These are phyloP conservation scores for Simplicillium sp. DNA, from an alignment of 2,329 filamentous ascomycete genomes.

Conservation along the genomic window DNA sequence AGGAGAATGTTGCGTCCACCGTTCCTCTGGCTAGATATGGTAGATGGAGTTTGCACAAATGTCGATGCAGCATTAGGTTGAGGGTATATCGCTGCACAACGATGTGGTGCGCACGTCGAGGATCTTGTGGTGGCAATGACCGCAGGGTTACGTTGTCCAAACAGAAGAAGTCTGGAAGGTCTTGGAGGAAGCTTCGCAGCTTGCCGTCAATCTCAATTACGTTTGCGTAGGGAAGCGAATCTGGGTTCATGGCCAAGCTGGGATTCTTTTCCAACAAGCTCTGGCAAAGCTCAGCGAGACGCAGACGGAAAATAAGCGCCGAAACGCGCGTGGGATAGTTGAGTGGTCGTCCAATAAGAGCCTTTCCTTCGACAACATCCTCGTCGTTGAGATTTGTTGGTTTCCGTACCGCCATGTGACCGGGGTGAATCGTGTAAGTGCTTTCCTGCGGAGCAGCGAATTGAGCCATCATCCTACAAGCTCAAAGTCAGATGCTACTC, in stretches of 20 bases:
- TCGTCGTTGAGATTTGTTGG: slow-evolving; percentile 28
- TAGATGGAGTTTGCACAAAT: slow-evolving; percentile 24
- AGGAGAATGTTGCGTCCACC: slow-evolving; percentile 20
- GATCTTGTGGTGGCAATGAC: slow-evolving; percentile 13
- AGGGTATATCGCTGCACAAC: slow-evolving; percentile 22
- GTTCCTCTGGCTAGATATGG: slow-evolving; percentile 23
- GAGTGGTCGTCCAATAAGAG: slow-evolving; percentile 18
- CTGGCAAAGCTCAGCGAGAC: slow-evolving; percentile 25
- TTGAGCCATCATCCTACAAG: slow-evolving; percentile 23
- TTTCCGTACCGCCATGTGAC: slow-evolving; percentile 26
- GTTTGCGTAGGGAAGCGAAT: slow-evolving; percentile 19
- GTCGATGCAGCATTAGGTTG: slow-evolving; percentile 20
- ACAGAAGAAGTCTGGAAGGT: slow-evolving; percentile 19
- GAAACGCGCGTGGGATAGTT: slow-evolving; percentile 24
- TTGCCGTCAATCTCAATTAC: slow-evolving; percentile 22
- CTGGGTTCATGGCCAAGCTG: slow-evolving; percentile 14
- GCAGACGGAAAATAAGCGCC: slow-evolving; percentile 26
- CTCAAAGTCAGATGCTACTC: slow-evolving; percentile 1
- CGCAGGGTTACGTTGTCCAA: slow-evolving; percentile 11
- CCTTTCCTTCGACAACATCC: slow-evolving; percentile 19
- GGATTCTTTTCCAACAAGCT: slow-evolving; percentile 21
- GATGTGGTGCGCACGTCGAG: slow-evolving; percentile 13
- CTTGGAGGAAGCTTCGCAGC: slow-evolving; percentile 16
- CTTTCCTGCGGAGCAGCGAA: slow-evolving; percentile 24
- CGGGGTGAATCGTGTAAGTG: slow-evolving; percentile 25